Percentiles rank a stretch among this genome's conserved stretches.
Evolutionary conservation across 148 eudicot genomes (phyloP).

Genomic region (Diospyros lotus): DNA sequence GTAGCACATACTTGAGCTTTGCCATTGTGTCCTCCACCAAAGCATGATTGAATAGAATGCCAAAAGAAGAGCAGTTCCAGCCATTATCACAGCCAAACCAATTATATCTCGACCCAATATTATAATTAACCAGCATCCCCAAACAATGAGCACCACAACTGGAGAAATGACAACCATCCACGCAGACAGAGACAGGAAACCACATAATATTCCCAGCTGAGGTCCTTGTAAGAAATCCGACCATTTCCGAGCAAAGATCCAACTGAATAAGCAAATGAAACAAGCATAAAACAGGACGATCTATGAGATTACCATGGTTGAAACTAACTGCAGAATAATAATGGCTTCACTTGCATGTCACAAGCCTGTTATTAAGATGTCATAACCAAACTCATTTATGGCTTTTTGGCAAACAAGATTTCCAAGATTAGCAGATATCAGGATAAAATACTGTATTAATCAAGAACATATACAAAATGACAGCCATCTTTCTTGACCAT

Average conservation of each 20-base stretch:
- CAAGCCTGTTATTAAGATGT: neutral
- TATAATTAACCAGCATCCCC: slow-evolving; percentile 81
- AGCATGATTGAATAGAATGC: slow-evolving; percentile 98
- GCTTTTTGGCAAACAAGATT: neutral
- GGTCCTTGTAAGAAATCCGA: slow-evolving; percentile 68
- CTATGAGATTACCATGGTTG: slow-evolving; percentile 5
- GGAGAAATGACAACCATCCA: slow-evolving; percentile 84
- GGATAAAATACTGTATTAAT: no score
- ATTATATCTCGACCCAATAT: slow-evolving; percentile 70
- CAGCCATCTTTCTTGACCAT: neutral
- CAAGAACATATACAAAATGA: neutral
- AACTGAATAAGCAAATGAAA: slow-evolving; percentile 45
- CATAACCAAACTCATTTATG: neutral
- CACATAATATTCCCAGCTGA: slow-evolving; percentile 64
- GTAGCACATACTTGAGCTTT: slow-evolving; percentile 81
- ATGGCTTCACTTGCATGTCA: neutral
- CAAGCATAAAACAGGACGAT: neutral
- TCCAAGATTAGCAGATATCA: no score
- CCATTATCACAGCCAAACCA: slow-evolving; percentile 91
- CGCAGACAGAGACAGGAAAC: slow-evolving; percentile 55
- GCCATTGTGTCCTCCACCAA: slow-evolving; percentile 99
- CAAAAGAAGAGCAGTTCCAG: slow-evolving; percentile 87
- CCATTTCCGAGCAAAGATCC: slow-evolving; percentile 99
- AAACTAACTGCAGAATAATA: slow-evolving; percentile 9
- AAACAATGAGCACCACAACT: slow-evolving; percentile 56